Percentiles rank a stretch among this genome's conserved stretches.
Conservation (phyloP, 2,329 filamentous ascomycete species). For the Grosmannia clavigera region DNA sequence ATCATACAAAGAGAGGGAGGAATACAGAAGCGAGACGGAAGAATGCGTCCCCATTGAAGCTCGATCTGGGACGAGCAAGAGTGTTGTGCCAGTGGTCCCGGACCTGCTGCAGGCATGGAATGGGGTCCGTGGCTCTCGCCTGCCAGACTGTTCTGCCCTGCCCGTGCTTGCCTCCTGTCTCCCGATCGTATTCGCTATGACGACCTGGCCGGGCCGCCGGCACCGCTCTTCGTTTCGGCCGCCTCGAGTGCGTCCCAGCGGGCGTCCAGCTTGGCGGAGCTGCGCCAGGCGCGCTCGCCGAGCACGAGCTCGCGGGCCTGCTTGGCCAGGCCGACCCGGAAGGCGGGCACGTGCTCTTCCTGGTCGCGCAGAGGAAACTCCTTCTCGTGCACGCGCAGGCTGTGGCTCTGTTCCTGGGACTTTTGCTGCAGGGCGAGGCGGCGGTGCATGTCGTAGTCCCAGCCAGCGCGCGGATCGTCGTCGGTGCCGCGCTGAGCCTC, state of each 20-base stretch:
- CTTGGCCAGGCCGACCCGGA: slow-evolving; percentile 30
- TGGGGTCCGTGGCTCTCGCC: too few relatives aligned
- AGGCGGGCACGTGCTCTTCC: slow-evolving; percentile 24
- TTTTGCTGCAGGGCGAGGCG: slow-evolving; percentile 15
- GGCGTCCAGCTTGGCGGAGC: slow-evolving; percentile 11
- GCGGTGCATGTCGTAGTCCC: slow-evolving; percentile 49
- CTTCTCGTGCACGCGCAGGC: slow-evolving; percentile 6
- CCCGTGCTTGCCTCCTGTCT: not conserved
- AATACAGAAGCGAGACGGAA: not conserved
- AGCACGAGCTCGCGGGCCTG: slow-evolving; percentile 52
- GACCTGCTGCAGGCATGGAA: too few relatives aligned
- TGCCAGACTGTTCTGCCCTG: too few relatives aligned
- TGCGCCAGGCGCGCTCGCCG: slow-evolving; percentile 49
- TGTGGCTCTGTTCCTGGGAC: slow-evolving; percentile 17
- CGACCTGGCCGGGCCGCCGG: not conserved
- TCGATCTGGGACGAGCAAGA: not conserved
- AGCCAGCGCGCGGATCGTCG: slow-evolving; percentile 28
- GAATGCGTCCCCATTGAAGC: not conserved
- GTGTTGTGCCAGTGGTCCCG: not conserved
- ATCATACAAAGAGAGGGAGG: not conserved
- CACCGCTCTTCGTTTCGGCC: not conserved
- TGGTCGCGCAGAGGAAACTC: slow-evolving; percentile 18
- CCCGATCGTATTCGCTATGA: not conserved
- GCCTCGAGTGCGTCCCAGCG: not conserved
- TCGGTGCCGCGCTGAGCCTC: slow-evolving; percentile 5